phyloP scores from a whole-genome alignment of 306 rosid species.

The Arachis stenosperma region DNA sequence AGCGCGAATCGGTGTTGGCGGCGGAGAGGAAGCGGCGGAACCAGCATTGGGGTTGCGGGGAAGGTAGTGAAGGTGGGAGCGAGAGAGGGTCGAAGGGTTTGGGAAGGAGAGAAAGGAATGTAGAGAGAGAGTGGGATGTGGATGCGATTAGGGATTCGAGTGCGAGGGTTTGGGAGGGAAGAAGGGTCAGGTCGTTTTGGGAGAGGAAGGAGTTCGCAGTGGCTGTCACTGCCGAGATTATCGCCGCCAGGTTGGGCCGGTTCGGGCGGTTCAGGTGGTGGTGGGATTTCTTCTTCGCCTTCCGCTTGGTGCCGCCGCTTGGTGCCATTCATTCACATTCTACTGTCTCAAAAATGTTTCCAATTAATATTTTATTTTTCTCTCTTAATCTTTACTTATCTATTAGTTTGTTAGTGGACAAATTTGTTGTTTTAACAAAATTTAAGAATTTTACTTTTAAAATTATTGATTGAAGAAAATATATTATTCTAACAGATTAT shows the following conservation, averaged over 20 bases:
- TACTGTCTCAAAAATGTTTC: no score
- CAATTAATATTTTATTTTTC: no score
- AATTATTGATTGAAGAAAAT: no score
- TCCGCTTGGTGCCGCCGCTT: slow-evolving; percentile 25
- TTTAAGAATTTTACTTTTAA: no score
- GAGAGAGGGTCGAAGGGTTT: slow-evolving; percentile 26
- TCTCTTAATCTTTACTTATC: no score
- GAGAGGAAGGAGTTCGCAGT: slow-evolving; percentile 64
- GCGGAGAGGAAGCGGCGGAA: slow-evolving; percentile 67
- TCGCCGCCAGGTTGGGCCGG: slow-evolving; percentile 32
- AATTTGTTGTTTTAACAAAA: no score
- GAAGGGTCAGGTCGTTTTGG: slow-evolving; percentile 59
- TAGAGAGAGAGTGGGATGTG: slow-evolving; percentile 45
- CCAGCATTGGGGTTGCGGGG: slow-evolving; percentile 50
- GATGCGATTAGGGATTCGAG: slow-evolving; percentile 60
- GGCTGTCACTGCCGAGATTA: slow-evolving; percentile 46
- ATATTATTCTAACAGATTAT: no score
- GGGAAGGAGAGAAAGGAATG: slow-evolving; percentile 35
- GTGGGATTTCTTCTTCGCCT: slow-evolving; percentile 29
- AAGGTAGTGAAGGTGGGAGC: slow-evolving; percentile 8
- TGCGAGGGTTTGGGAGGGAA: slow-evolving; percentile 58
- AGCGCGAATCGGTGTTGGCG: slow-evolving; percentile 46
- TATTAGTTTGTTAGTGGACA: no score
- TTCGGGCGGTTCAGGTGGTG: neutral
- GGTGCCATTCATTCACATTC: no score